phyloP scores from a whole-genome alignment of 202 grass and related monocot species.

The Bolboschoenoplectus hybrid region DNA sequence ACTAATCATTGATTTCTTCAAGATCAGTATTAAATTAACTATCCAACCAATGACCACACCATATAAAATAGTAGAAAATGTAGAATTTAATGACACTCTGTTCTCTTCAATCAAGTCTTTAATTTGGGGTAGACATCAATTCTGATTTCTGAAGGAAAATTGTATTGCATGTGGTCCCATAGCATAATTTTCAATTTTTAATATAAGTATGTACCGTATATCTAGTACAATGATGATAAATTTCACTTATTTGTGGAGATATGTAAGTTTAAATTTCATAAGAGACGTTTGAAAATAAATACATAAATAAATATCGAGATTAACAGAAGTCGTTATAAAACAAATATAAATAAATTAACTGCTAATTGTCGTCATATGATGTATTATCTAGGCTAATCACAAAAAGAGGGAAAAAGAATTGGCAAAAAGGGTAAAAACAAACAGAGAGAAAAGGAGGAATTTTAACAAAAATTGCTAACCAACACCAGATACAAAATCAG shows the following conservation, averaged over 20 bases:
- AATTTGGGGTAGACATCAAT: too few species aligned
- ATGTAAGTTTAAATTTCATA: too few species aligned
- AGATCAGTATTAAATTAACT: background rate
- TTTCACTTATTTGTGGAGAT: too few species aligned
- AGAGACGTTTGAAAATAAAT: too few species aligned
- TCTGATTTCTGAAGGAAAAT: too few species aligned
- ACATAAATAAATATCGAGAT: background rate
- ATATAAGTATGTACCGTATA: too few species aligned
- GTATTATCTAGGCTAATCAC: background rate
- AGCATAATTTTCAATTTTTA: too few species aligned
- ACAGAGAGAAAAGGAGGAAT: background rate
- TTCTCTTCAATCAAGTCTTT: too few species aligned
- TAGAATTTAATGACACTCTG: too few species aligned
- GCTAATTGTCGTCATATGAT: background rate
- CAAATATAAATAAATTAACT: background rate
- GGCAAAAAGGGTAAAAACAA: background rate
- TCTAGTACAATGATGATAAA: too few species aligned
- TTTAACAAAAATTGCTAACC: background rate
- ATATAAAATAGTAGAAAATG: too few species aligned
- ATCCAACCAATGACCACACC: background rate
- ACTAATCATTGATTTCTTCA: background rate
- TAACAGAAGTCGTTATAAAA: background rate
- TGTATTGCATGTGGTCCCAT: too few species aligned
- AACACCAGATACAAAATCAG: background rate
- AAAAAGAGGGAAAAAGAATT: background rate